Conservation (phyloP, 192 early-diverging fungal species). For the Backusella morwellensis region DNA sequence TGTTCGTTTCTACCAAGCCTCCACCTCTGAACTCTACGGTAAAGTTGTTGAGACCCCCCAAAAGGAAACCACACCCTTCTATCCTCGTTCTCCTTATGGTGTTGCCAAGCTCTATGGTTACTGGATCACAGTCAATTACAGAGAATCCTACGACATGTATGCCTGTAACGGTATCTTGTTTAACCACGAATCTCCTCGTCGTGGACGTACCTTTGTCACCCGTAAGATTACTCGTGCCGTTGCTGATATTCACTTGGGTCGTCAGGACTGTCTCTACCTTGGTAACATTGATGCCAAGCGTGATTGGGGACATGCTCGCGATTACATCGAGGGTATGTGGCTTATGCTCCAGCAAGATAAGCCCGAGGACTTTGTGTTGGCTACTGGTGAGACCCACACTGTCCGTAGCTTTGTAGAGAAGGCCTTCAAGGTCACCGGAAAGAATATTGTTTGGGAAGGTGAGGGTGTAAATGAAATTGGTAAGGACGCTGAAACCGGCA, state of each 20-base stretch:
- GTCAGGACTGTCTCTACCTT: conserved; percentile 67
- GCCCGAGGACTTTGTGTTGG: conserved; percentile 73
- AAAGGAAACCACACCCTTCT: conserved; percentile 80
- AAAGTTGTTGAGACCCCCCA: conserved; percentile 76
- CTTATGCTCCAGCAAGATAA: conserved; percentile 74
- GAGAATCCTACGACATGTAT: conserved; percentile 76
- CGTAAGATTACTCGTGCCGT: conserved; percentile 78
- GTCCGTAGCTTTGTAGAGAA: conserved; percentile 81
- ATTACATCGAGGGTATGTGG: conserved; percentile 83
- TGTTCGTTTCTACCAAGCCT: conserved; percentile 65
- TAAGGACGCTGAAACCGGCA: conserved; percentile 51
- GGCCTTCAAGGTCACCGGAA: conserved; percentile 61
- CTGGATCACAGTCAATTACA: conserved; percentile 82
- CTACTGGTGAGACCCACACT: conserved; percentile 80
- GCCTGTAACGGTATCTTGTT: conserved; percentile 78
- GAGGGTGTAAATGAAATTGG: conserved; percentile 60
- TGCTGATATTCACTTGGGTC: conserved; percentile 66
- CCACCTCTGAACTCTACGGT: conserved; percentile 75
- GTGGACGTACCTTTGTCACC: conserved; percentile 76
- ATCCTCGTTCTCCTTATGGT: conserved; percentile 79
- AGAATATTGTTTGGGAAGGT: conserved; percentile 66
- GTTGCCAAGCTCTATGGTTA: conserved; percentile 83
- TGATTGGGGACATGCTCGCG: conserved; percentile 82
- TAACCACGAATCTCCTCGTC: conserved; percentile 75
- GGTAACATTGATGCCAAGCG: conserved; percentile 79